phyloP scores from a whole-genome alignment of 495 filamentous ascomycete genomes.

The Astrothelium subdiscretum region DNA sequence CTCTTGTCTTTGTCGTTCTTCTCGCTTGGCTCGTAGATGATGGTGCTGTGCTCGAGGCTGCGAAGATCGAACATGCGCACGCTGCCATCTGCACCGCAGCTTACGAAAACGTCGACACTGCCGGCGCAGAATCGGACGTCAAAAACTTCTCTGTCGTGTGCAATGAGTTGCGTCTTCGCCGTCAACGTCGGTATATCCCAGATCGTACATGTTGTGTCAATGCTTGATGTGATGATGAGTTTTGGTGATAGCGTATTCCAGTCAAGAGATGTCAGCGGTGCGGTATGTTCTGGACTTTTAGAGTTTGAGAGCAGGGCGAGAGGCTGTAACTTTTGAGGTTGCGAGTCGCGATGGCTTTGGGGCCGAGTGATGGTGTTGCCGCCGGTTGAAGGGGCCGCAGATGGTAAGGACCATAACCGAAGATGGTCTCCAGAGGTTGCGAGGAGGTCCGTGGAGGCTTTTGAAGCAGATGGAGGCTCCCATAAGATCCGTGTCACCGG shows the following conservation, averaged over 20 bases:
- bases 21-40: slow-evolving; percentile 93
- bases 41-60: slow-evolving; percentile 94
- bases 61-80: slow-evolving; percentile 98
- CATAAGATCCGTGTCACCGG: slow-evolving; percentile 92
- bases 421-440: slow-evolving; percentile 96
- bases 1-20: slow-evolving; percentile 71
- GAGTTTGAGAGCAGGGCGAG: slow-evolving; percentile 91
- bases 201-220: slow-evolving; percentile 99
- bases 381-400: slow-evolving; percentile 33
- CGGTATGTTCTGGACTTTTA: slow-evolving; percentile 95
- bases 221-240: slow-evolving; percentile 95
- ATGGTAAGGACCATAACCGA: slow-evolving; percentile 80
- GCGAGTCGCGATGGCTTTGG: slow-evolving; percentile 44
- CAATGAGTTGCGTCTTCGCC: slow-evolving; percentile 96
- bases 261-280: slow-evolving; percentile 88
- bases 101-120: slow-evolving; percentile 93
- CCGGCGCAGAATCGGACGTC: slow-evolving; percentile 96
- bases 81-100: slow-evolving; percentile 93
- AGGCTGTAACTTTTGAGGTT: slow-evolving; percentile 80
- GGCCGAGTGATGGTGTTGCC: slow-evolving; percentile 65
- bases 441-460: slow-evolving; percentile 89
- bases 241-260: slow-evolving; percentile 97
- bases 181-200: slow-evolving; percentile 98
- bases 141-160: slow-evolving; percentile 98
- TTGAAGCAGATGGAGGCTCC: slow-evolving; percentile 95